A percentile compares a stretch with the other conserved stretches of the same genome.
These are phyloP conservation scores for Primulina eburnea DNA, from an alignment of 257 asterid species.

Conservation along the genomic window DNA sequence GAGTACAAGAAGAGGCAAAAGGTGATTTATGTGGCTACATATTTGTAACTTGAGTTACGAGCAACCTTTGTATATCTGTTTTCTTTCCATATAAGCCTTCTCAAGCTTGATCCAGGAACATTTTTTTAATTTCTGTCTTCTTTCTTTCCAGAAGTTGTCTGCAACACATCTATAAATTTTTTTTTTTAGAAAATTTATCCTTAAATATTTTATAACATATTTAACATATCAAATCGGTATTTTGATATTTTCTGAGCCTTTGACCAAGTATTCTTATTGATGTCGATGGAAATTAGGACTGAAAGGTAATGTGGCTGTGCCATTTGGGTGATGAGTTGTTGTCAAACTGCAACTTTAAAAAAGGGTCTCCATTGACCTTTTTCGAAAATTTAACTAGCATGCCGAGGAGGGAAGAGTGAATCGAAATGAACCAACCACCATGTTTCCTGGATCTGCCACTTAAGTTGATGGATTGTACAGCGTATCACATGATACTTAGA, in stretches of 20 bases:
- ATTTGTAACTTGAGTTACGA: neutral
- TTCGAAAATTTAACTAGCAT: neutral
- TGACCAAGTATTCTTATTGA: neutral
- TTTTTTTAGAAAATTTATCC: neutral
- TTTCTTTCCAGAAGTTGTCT: neutral
- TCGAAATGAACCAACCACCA: neutral
- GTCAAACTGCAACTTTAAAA: neutral
- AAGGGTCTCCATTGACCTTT: neutral
- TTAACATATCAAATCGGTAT: slow-evolving; percentile 10
- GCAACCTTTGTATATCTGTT: neutral
- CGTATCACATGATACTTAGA: neutral
- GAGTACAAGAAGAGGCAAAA: slow-evolving; percentile 93
- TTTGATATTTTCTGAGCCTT: neutral
- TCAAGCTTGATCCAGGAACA: neutral
- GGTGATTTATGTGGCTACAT: slow-evolving; percentile 41
- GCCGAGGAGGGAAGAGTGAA: neutral
- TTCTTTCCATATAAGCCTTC: neutral
- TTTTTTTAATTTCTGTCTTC: neutral
- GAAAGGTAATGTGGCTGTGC: neutral
- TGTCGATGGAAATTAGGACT: slow-evolving; percentile 1
- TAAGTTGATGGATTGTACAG: neutral
- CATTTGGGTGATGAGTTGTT: neutral
- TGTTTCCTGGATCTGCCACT: neutral
- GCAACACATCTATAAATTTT: neutral
- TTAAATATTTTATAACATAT: neutral